Evolutionary conservation across 2,329 filamentous ascomycete genomes (phyloP), one percentile per base, ranked within the genome.

Genomic region (Penicillium sp.): DNA sequence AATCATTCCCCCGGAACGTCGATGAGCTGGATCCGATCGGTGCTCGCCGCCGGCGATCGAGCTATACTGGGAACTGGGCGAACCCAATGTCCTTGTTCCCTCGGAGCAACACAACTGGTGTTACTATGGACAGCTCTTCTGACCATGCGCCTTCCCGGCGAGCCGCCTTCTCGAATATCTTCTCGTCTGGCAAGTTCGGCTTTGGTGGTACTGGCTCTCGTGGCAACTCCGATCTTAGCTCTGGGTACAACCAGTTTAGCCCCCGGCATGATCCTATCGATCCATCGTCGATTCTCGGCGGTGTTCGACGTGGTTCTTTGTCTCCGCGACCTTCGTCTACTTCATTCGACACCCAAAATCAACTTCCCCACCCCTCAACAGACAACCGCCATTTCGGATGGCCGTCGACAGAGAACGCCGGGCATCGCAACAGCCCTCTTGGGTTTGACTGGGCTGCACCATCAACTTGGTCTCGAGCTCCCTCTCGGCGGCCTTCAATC

Each of bases 351-450:
- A 78, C 77, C 45, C 67, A 84, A 47, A 77, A 78, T 49, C 67
- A 72, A 43, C 79, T 92, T 49, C 88, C 90, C 1, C 82, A 90
- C 45, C 91, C 90, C 5, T 92, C 90, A 1, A 89, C 88, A 1
- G 91, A 94, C 58, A 90, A 87, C 58, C 84, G 86, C 45, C 89
- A 87, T 22, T 90, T 92, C 57, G 91, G 89, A 74, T 88, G 86
- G 70, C 81, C 82, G 1, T 75, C 75, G 2, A 66, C 79, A 3
- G 76, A 81, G 34, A 87, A 84, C 55, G 72, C 72, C 45, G 83
- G 78, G 51, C 81, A 85, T 46, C 76, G 80, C 47, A 79, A 64
- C 42, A 65, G 80, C 55, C 81, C 80, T 13, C 71, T 84, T 7
- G 80, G 76, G 3, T 74, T 80, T 16, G 79, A 83, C 53, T 84